A percentile compares a stretch with the other conserved stretches of the same genome.
Conservation (phyloP, 768 basidiomycete species). For the Thelephora ganbajun region DNA sequence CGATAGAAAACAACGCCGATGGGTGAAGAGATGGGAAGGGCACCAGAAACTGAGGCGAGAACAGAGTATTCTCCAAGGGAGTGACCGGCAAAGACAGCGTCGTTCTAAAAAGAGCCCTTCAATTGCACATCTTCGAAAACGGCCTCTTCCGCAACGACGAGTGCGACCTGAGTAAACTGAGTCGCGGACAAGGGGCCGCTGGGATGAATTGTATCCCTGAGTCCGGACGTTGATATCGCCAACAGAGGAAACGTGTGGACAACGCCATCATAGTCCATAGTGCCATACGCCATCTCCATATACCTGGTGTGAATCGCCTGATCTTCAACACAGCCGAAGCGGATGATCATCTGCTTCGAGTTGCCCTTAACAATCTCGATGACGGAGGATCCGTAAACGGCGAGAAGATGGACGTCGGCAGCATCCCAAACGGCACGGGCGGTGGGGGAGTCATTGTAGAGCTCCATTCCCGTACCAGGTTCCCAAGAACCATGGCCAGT, state of each 20-base stretch:
- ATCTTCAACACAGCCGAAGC: conserved; percentile 98
- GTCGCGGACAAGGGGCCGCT: conserved; percentile 93
- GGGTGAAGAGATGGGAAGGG: conserved; percentile 86
- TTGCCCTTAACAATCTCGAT: conserved; percentile 98
- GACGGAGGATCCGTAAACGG: conserved; percentile 97
- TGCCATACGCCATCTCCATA: conserved; percentile 98
- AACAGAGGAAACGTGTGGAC: conserved; percentile 95
- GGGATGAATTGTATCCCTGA: conserved; percentile 90
- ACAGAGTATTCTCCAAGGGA: conserved; percentile 98
- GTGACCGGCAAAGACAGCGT: conserved; percentile 93
- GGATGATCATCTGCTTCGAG: conserved; percentile 94
- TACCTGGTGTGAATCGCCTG: conserved; percentile 98
- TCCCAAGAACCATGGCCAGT: conserved; percentile 98
- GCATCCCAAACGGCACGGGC: conserved; percentile 96
- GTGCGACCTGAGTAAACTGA: conserved; percentile 96
- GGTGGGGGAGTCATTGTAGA: conserved; percentile 85
- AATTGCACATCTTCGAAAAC: conserved; percentile 97
- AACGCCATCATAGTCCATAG: conserved; percentile 90
- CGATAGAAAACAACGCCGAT: conserved; percentile 99
- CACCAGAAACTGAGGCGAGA: conserved; percentile 92
- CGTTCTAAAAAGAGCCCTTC: conserved; percentile 87
- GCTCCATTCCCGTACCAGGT: conserved; percentile 98
- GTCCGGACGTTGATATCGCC: conserved; percentile 91
- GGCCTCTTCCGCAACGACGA: conserved; percentile 96
- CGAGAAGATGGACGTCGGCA: conserved; percentile 84